Conservation (phyloP, 176 grass and related monocot species). For the Oryza meridionalis region DNA sequence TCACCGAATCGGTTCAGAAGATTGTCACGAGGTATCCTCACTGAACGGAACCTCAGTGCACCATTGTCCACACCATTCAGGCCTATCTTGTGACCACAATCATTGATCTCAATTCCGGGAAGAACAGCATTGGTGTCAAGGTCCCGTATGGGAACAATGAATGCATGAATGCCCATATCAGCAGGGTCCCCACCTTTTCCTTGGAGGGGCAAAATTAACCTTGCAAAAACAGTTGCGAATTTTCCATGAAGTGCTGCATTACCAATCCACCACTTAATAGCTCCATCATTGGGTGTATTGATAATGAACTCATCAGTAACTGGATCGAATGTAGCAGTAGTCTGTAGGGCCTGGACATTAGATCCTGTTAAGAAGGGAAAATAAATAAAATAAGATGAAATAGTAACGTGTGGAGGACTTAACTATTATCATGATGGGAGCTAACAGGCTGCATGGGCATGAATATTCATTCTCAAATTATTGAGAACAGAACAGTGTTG, state of each 20-base stretch:
- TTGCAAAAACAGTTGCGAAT: conserved; percentile 93
- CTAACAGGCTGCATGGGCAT: background rate
- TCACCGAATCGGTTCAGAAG: conserved; percentile 97
- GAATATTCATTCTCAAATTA: conserved; percentile 18
- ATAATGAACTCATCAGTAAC: conserved; percentile 89
- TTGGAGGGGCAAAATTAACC: conserved; percentile 87
- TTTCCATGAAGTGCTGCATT: conserved; percentile 94
- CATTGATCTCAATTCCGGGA: conserved; percentile 92
- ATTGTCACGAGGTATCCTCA: conserved; percentile 93
- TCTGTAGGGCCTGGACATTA: conserved; percentile 95
- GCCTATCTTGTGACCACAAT: conserved; percentile 97
- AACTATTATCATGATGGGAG: background rate
- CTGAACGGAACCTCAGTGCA: conserved; percentile 73
- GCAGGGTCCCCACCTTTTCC: conserved; percentile 71
- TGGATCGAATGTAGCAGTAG: conserved; percentile 98
- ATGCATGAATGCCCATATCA: conserved; percentile 97
- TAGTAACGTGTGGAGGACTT: background rate
- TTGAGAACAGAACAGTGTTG: conserved; percentile 36
- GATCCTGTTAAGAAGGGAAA: conserved; percentile 58
- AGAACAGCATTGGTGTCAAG: conserved; percentile 78
- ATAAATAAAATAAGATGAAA: conserved; percentile 12
- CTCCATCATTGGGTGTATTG: conserved; percentile 94
- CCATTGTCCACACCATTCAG: conserved; percentile 99
- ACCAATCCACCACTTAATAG: conserved; percentile 99
- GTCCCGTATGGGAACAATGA: conserved; percentile 88